Conservation (phyloP, 306 rosid species). For the Inga laurina region DNA sequence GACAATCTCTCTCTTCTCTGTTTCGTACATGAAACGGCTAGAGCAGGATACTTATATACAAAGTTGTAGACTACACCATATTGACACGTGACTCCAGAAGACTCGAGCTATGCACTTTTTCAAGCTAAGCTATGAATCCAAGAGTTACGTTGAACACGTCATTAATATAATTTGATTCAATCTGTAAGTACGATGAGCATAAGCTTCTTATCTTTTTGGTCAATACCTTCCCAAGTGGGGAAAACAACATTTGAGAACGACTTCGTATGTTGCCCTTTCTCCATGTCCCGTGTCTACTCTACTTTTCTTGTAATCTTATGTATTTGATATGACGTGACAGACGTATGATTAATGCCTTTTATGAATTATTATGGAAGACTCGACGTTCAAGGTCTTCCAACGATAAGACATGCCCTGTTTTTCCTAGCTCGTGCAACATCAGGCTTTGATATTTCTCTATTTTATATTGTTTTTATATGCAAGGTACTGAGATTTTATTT, state of each 20-base stretch:
- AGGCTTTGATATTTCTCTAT: conserved; percentile 20
- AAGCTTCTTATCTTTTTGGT: not conserved
- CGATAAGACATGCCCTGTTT: not conserved
- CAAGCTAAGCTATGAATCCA: not conserved
- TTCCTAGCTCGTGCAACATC: not conserved
- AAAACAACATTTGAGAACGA: not conserved
- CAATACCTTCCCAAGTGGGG: not conserved
- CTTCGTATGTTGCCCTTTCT: too few relatives aligned
- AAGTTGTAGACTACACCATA: not conserved
- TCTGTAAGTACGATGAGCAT: not conserved
- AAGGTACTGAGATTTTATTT: not conserved
- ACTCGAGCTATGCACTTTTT: not conserved
- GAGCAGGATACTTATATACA: not conserved
- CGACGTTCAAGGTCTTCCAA: not conserved
- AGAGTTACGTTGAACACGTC: not conserved
- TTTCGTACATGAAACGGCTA: not conserved
- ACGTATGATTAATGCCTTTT: not conserved
- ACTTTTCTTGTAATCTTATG: too few relatives aligned
- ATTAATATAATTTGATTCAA: not conserved
- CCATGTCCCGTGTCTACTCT: not conserved
- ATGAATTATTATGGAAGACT: not conserved
- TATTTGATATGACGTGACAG: not conserved
- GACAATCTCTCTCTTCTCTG: not conserved
- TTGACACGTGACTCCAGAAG: not conserved
- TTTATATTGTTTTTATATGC: not conserved